phyloP scores from a whole-genome alignment of 768 basidiomycete species.

The Pulveroboletus sp. region DNA sequence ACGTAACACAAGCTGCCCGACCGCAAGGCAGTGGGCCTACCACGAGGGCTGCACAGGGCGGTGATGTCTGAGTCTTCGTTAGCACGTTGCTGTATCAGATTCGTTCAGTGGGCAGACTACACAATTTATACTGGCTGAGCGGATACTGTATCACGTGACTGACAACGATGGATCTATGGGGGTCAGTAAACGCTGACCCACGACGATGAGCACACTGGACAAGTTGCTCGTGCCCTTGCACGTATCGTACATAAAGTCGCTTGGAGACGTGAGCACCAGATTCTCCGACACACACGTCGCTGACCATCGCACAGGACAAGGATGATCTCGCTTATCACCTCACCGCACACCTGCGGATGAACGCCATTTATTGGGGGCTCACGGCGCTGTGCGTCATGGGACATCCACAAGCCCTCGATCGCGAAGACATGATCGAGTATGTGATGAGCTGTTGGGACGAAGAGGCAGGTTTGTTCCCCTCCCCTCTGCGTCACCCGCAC shows the following conservation, averaged over 20 bases:
- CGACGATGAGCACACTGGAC: conserved; percentile 13
- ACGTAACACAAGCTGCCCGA: too few species aligned
- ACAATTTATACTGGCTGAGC: too few species aligned
- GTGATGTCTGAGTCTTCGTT: too few species aligned
- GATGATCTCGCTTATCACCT: conserved; percentile 86
- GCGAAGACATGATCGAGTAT: conserved; percentile 81
- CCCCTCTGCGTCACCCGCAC: background rate
- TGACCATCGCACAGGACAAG: conserved; percentile 49
- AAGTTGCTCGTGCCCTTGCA: conserved; percentile 52
- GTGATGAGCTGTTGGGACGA: conserved; percentile 97
- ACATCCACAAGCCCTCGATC: conserved; percentile 68
- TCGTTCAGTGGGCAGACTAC: too few species aligned
- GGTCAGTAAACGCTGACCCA: background rate
- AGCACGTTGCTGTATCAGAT: too few species aligned
- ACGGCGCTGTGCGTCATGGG: conserved; percentile 83
- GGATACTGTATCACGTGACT: too few species aligned
- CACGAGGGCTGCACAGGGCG: too few species aligned
- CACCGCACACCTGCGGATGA: conserved; percentile 89
- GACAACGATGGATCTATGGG: background rate
- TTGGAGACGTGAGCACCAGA: conserved; percentile 53
- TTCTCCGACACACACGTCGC: background rate
- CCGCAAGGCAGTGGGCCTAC: too few species aligned
- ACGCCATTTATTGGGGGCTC: conserved; percentile 95
- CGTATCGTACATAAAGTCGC: conserved; percentile 68
- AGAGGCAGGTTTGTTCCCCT: conserved; percentile 55